Base-by-base conservation (phyloP, 78 protist genomes). In the Polysphondylium violaceum region DNA sequence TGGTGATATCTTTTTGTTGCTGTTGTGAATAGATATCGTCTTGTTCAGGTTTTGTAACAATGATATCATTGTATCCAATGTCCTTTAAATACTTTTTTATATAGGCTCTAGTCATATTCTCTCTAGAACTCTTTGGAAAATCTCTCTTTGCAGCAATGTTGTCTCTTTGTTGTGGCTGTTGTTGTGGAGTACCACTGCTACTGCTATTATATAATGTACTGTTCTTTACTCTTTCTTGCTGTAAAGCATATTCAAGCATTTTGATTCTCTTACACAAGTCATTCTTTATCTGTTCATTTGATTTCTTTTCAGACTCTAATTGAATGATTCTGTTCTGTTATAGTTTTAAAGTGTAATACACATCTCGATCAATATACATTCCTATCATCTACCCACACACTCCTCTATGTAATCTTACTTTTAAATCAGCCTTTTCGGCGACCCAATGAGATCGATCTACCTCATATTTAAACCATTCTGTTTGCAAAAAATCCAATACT, bases 221-320 rank as follows among this genome's bases (percentile, higher is more conserved):
- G 17, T 79, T 79, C 67, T 79, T 79, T 67, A 55, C 11, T 55
- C 88, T 79, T 47, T 79, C 88, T 67, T 67, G 76, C 6, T 64
- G 76, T 50, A 79, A 31, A 35, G 88, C 88, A 79, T 79, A 79
- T n/a, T 79, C 88, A 40, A 79, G 53, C 88, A 79, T 79, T 31
- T 67, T 79, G 1, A 79, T 43, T 53, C 88, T 64, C 53, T 56
- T 79, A 67, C 73, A 79, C 14, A 79, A 33, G 55, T 79, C 88
- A 69, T 67, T 65, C 27, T 36, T 79, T 9, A 64, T 27, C 40
- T 23, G 5, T 55, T 79, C 76, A 12, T 47, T 21, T 79, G 58
- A 27, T 9, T 67, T 79, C 27, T 43, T 79, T 44, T 79, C 88
- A 23, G 88, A 44, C 67, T 79, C 88, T 31, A 79, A 79, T 67